These are phyloP conservation scores for Rauvolfia tetraphylla DNA, from an alignment of 257 asterid species.

Conservation along the genomic window DNA sequence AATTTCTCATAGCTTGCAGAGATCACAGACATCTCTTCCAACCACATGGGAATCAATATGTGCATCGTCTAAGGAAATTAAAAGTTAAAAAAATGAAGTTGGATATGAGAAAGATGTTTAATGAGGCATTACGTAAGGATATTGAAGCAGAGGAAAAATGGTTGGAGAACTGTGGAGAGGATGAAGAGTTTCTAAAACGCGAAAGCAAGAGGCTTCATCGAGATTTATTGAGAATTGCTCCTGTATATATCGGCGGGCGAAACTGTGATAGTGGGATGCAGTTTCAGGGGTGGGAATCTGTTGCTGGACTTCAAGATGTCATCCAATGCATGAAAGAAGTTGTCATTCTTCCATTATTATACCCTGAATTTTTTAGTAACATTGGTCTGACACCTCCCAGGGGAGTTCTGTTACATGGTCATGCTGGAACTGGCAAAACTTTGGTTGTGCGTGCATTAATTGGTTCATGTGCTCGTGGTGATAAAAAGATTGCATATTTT, in stretches of 20 bases:
- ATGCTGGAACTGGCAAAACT: slow-evolving; percentile 99
- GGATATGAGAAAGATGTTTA: slow-evolving; percentile 68
- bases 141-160: slow-evolving; percentile 94
- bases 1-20: slow-evolving; percentile 95
- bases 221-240: slow-evolving; percentile 86
- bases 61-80: slow-evolving; percentile 57
- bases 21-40: slow-evolving; percentile 91
- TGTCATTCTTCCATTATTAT: slow-evolving; percentile 84
- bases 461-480: slow-evolving; percentile 98
- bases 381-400: slow-evolving; percentile 94
- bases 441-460: slow-evolving; percentile 95
- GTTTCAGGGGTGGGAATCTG: slow-evolving; percentile 95
- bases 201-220: slow-evolving; percentile 98
- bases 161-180: slow-evolving; percentile 98
- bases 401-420: slow-evolving; percentile 97
- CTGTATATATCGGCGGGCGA: slow-evolving; percentile 85
- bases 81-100: slow-evolving; percentile 69
- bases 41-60: slow-evolving; percentile 70
- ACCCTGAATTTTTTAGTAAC: slow-evolving; percentile 83
- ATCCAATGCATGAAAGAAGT: slow-evolving; percentile 98
- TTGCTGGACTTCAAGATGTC: slow-evolving; percentile 96
- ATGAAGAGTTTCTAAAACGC: slow-evolving; percentile 95
- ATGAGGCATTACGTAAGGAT: slow-evolving; percentile 84
- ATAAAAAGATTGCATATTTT: slow-evolving; percentile 90
- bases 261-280: slow-evolving; percentile 43